Evolutionary conservation across 2,329 filamentous ascomycete genomes (phyloP).

Genomic region (Dactylellina leptospora): DNA sequence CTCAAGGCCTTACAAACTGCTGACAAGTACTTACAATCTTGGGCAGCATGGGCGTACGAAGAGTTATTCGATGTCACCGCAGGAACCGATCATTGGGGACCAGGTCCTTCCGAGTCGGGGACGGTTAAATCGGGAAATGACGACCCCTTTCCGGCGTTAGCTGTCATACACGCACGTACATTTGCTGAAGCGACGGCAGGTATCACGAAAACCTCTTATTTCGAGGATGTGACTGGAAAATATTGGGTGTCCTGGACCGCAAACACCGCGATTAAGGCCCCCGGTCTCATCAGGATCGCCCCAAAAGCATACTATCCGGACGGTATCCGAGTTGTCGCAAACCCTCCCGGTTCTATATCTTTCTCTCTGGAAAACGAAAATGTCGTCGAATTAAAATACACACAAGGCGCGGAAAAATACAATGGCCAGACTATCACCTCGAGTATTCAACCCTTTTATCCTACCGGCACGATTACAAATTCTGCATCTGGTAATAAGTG

Average conservation of each 20-base stretch:
- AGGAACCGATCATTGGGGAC: conserved; percentile 11
- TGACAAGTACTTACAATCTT: conserved; percentile 50
- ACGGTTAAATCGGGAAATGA: neutral
- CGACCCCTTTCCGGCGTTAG: conserved; percentile 18
- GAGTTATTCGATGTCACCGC: conserved; percentile 34
- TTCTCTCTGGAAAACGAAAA: conserved; percentile 41
- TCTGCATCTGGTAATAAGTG: conserved; percentile 37
- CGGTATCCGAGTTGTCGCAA: conserved; percentile 36
- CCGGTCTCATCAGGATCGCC: conserved; percentile 39
- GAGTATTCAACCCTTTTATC: conserved; percentile 46
- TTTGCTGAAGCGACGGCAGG: conserved; percentile 48
- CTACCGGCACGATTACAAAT: conserved; percentile 44
- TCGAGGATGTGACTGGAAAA: conserved; percentile 46
- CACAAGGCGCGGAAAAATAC: neutral
- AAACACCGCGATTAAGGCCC: conserved; percentile 34
- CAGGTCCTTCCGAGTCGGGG: neutral
- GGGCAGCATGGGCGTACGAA: conserved; percentile 50
- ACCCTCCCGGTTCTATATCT: conserved; percentile 29
- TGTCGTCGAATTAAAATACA: conserved; percentile 36
- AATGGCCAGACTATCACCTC: conserved; percentile 24
- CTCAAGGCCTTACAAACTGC: conserved; percentile 26
- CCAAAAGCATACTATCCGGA: conserved; percentile 47
- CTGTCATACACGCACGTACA: conserved; percentile 28
- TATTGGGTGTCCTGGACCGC: conserved; percentile 49
- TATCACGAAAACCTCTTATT: conserved; percentile 37